Percentiles rank a stretch among this genome's conserved stretches.
phyloP scores from a whole-genome alignment of 1,284 basidiomycete species.

The Crepidotus sp. region DNA sequence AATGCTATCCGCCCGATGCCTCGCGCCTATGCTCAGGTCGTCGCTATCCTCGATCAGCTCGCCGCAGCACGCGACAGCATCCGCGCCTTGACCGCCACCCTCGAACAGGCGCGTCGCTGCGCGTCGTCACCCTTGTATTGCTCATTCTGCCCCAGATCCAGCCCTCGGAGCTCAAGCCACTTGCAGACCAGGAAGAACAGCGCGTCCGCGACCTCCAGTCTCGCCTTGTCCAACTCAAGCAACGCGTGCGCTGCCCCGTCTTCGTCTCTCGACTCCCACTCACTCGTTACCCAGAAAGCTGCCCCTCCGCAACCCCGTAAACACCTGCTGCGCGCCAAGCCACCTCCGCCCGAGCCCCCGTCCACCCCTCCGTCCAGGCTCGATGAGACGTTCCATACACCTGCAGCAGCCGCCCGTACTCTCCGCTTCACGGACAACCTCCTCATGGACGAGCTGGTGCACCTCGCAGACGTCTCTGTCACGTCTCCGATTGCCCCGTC shows the following conservation, averaged over 20 bases:
- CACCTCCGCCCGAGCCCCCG: conserved; percentile 1
- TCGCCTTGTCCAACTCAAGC: conserved; percentile 44
- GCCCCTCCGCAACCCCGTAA: conserved; percentile 14
- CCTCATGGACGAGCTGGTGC: conserved; percentile 54
- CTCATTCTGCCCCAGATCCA: conserved; percentile 34
- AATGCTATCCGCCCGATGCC: conserved; percentile 66
- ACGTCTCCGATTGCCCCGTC: conserved; percentile 44
- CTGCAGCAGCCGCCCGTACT: conserved; percentile 44
- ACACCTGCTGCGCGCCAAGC: conserved; percentile 6
- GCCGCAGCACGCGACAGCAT: conserved; percentile 44
- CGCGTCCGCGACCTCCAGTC: conserved; percentile 46
- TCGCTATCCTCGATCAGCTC: conserved; percentile 45
- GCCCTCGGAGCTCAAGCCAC: conserved; percentile 23
- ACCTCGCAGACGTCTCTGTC: conserved; percentile 45
- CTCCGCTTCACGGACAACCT: conserved; percentile 55
- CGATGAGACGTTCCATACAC: conserved; percentile 29
- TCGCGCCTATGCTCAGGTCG: conserved; percentile 50
- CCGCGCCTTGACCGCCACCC: conserved; percentile 34
- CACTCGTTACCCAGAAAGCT: conserved; percentile 19
- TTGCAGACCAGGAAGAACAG: conserved; percentile 48
- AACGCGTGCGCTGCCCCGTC: conserved; percentile 28
- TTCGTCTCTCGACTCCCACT: conserved; percentile 4
- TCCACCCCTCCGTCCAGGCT: conserved; percentile 13
- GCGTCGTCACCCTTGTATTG: not conserved
- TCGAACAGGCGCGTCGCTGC: conserved; percentile 26